These are phyloP conservation scores for Paracoccidioides lutzii DNA, from an alignment of 2,329 filamentous ascomycete species.

Conservation along the genomic window DNA sequence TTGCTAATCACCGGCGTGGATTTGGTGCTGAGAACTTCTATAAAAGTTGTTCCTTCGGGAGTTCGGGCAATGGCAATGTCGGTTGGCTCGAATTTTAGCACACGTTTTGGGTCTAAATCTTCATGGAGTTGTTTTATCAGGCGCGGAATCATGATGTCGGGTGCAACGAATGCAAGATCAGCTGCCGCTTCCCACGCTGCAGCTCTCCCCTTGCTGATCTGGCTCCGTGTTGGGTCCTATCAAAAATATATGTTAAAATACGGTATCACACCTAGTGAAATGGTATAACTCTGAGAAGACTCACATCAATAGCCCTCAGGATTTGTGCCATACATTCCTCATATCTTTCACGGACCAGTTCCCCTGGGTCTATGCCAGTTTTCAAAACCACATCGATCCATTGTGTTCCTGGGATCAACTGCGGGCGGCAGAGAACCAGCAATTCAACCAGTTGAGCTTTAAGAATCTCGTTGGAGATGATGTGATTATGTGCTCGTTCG, in stretches of 20 bases:
- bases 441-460: constrained; percentile 63
- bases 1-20: constrained; percentile 61
- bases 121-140: constrained; percentile 60
- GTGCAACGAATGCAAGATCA: constrained; percentile 86
- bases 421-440: constrained; percentile 62
- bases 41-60: constrained; percentile 72
- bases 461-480: constrained; percentile 39
- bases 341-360: constrained; percentile 53
- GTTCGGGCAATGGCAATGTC: constrained; percentile 91
- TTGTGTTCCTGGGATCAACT: constrained; percentile 61
- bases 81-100: constrained; percentile 63
- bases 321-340: constrained; percentile 58
- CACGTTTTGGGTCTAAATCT: constrained; percentile 58
- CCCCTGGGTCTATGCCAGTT: constrained; percentile 69
- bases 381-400: constrained; percentile 86
- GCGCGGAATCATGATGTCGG: constrained; percentile 62
- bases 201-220: constrained; percentile 33
- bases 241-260: constrained; percentile 8
- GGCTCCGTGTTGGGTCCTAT: constrained; percentile 24
- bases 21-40: constrained; percentile 85
- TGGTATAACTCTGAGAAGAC: constrained; percentile 13
- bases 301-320: constrained; percentile 43
- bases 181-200: constrained; percentile 78
- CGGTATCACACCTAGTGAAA: not conserved
- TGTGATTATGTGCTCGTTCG: constrained; percentile 17